Base-by-base conservation (phyloP, 2,329 filamentous ascomycete genomes). In the Trichoderma atroviride region DNA sequence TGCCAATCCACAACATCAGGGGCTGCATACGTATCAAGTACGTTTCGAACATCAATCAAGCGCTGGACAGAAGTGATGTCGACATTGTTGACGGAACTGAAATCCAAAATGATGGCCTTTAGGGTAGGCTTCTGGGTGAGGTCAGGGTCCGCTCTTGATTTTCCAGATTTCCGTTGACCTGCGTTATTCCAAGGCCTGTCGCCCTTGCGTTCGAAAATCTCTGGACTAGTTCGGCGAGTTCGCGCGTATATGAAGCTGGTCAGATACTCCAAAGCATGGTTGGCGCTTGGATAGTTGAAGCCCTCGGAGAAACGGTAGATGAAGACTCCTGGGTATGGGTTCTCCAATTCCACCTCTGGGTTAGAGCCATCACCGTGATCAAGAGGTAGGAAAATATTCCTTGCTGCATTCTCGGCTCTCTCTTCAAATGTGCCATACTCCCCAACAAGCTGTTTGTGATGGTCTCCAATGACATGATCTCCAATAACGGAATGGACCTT, bases 161-260 rank as follows among this genome's bases (percentile, higher is more conserved):
- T 87, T 40, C 87, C 85, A 11, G 78, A 74, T 59, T 76, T 76
- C 24, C 76, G 73, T 69, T 92, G 92, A 63, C 93, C 94, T 0
- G 95, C 93, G 76, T 97, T 92, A 75, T 97, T 98, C 96, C 96
- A 98, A 0, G 96, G 94, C 9, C 94, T 87, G 77, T 99, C 95
- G 29, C 92, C 92, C 2, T 83, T 85, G 3, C 86, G 85, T 5
- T 83, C 80, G 75, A 89, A 97, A 1, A 85, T 82, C 69, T 91
- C 83, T 0, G 89, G 83, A 72, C 92, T 92, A 1, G 93, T 97
- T 37, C 93, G 90, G 47, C 91, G 89, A 2, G 94, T 97, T 70
- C 90, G 82, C 55, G 84, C 79, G 73, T 91, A 91, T 58, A 97
- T 88, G 73, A 89, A 87, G 2, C 85, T 81, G 2, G 89, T 87